Conservation (phyloP, 2,329 filamentous ascomycete species). For the Penicillium polonicum region DNA sequence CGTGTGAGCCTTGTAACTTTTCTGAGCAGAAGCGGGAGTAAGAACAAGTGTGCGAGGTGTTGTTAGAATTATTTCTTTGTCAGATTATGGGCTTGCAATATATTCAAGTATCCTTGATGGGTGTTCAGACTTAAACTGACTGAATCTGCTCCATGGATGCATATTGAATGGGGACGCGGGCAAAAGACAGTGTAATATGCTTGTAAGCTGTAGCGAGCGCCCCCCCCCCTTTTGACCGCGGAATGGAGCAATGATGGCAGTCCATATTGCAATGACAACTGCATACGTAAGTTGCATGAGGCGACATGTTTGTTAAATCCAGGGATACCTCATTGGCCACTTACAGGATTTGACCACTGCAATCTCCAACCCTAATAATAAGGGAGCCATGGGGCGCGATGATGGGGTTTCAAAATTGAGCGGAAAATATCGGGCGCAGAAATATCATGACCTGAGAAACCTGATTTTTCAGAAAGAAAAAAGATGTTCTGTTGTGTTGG, state of each 20-base stretch:
- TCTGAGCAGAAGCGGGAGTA: background rate
- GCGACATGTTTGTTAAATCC: background rate
- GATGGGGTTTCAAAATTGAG: background rate
- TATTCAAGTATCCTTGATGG: background rate
- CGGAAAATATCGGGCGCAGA: background rate
- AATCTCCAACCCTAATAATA: background rate
- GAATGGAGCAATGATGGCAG: background rate
- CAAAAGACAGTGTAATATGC: background rate
- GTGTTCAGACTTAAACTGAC: background rate
- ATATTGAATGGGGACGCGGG: background rate
- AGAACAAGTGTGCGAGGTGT: background rate
- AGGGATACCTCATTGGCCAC: background rate
- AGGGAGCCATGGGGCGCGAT: background rate
- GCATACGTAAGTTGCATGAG: background rate
- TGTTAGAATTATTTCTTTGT: background rate
- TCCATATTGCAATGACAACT: background rate
- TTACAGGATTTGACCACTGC: background rate
- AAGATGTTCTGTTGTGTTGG: background rate
- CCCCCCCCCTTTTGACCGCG: background rate
- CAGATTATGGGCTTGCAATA: background rate
- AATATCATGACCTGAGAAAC: too few relatives aligned
- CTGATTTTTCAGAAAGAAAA: background rate
- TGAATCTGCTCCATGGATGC: background rate
- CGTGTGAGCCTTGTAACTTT: background rate
- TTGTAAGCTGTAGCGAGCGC: background rate